Conservation (phyloP, 306 rosid genomes). For the Dalbergia cochinchinensis region DNA sequence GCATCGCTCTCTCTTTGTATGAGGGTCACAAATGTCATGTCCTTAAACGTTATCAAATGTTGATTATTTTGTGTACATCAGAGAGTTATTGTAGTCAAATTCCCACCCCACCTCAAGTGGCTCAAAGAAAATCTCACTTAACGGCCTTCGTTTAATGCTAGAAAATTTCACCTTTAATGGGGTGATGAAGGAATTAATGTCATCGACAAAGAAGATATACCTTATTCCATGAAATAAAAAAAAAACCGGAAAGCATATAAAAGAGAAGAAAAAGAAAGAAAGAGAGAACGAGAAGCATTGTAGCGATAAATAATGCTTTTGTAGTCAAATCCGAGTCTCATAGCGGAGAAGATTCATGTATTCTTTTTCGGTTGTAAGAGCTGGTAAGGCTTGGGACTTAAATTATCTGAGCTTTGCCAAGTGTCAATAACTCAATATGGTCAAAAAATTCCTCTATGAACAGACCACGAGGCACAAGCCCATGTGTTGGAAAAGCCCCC, state of each 20-base stretch:
- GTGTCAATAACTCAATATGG: background rate
- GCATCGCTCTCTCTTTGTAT: slow-evolving; percentile 14
- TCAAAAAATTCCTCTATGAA: slow-evolving; percentile 16
- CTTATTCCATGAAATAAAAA: background rate
- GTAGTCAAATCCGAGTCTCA: slow-evolving; percentile 19
- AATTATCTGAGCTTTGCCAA: slow-evolving; percentile 10
- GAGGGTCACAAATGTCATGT: slow-evolving; percentile 28
- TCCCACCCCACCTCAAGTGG: slow-evolving; percentile 38
- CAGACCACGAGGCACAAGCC: background rate
- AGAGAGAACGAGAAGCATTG: slow-evolving; percentile 43
- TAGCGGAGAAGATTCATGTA: slow-evolving; percentile 37
- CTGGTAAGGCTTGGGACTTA: background rate
- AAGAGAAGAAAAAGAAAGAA: background rate
- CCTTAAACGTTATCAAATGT: background rate
- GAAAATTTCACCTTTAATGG: background rate
- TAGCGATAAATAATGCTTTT: background rate
- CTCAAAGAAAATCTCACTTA: background rate
- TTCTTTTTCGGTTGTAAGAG: slow-evolving; percentile 18
- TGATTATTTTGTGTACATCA: background rate
- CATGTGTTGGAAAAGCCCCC: background rate
- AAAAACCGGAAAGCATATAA: background rate
- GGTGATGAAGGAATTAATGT: background rate
- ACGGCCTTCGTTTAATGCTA: slow-evolving; percentile 21
- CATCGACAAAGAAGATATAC: background rate
- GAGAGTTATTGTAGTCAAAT: slow-evolving; percentile 17